Percentiles rank a stretch among this genome's conserved stretches.
These are phyloP conservation scores for Penicillium sp. DNA, from an alignment of 2,329 filamentous ascomycete genomes.

Conservation along the genomic window DNA sequence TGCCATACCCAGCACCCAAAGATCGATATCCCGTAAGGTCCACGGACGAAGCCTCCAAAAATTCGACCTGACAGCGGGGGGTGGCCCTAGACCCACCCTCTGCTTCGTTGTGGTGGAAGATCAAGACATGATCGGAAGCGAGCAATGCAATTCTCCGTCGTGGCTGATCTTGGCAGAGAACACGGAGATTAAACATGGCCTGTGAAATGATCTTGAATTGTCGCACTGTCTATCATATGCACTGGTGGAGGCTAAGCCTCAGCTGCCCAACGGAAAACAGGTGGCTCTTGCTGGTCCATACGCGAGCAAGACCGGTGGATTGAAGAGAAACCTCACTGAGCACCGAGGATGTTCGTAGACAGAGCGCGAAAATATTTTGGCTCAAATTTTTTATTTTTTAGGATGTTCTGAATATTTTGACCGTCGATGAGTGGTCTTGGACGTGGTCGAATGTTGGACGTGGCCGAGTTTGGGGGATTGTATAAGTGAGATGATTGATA, in stretches of 20 bases:
- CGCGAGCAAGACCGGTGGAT: neutral
- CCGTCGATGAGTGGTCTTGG: neutral
- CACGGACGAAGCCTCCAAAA: conserved; percentile 65
- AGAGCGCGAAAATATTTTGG: too few relatives aligned
- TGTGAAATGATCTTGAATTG: conserved; percentile 2
- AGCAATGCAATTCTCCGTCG: conserved; percentile 86
- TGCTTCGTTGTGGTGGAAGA: conserved; percentile 77
- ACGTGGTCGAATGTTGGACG: neutral
- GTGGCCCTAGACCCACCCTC: conserved; percentile 56
- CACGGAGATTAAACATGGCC: conserved; percentile 65
- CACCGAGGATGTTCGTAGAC: neutral
- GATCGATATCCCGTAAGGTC: conserved; percentile 77
- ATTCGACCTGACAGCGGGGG: conserved; percentile 84
- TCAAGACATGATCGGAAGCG: conserved; percentile 76
- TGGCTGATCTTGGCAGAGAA: conserved; percentile 84
- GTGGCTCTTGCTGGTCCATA: conserved; percentile 3
- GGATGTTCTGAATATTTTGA: neutral
- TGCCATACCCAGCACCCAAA: conserved; percentile 80
- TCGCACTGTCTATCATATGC: conserved; percentile 5
- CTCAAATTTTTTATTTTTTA: too few relatives aligned
- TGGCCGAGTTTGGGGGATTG: neutral
- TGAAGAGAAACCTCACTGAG: neutral
- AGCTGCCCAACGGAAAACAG: conserved; percentile 7
- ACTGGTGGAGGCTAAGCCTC: conserved; percentile 9
- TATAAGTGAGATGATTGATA: conserved; percentile 6